A percentile compares a stretch with the other conserved stretches of the same genome.
Conservation (phyloP, 192 early-diverging fungal species). For the Coemansia sp. region DNA sequence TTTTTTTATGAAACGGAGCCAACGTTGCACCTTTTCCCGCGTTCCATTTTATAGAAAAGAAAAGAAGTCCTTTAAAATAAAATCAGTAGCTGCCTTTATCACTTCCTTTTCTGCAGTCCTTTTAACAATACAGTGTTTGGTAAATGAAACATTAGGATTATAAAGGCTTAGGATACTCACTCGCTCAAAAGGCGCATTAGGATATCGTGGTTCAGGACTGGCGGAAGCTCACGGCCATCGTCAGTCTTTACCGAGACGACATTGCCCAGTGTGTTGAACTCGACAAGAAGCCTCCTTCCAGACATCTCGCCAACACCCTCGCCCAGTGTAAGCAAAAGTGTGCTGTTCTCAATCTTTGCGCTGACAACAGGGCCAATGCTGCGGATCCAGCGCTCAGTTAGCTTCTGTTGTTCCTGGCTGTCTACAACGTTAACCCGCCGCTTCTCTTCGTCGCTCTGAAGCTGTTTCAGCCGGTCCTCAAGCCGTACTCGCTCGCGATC, state of each 20-base stretch:
- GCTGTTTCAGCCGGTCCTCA: conserved; percentile 31
- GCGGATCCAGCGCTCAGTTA: conserved; percentile 42
- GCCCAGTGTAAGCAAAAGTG: conserved; percentile 43
- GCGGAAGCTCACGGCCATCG: conserved; percentile 42
- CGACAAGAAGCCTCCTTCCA: conserved; percentile 38
- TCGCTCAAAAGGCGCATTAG: conserved; percentile 45
- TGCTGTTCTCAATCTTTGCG: conserved; percentile 45
- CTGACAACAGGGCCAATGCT: conserved; percentile 43
- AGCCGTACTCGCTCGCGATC: conserved; percentile 37
- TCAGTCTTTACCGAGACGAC: conserved; percentile 37
- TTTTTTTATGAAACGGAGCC: conserved; percentile 7
- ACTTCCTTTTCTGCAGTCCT: too few relatives aligned
- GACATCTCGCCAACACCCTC: conserved; percentile 48
- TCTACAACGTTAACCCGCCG: conserved; percentile 36
- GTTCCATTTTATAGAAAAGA: too few relatives aligned
- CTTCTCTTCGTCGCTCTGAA: conserved; percentile 47
- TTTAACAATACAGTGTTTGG: too few relatives aligned
- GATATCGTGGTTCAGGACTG: conserved; percentile 31
- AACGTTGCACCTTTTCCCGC: too few relatives aligned
- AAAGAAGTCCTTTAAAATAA: too few relatives aligned
- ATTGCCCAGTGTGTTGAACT: conserved; percentile 39
- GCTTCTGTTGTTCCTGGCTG: conserved; percentile 50
- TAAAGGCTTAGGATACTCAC: neutral
- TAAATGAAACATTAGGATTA: too few relatives aligned
- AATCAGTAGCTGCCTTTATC: too few relatives aligned